These are phyloP conservation scores for Aristolochia fimbriata DNA, from an alignment of 164 flowering plant genomes.

Conservation along the genomic window DNA sequence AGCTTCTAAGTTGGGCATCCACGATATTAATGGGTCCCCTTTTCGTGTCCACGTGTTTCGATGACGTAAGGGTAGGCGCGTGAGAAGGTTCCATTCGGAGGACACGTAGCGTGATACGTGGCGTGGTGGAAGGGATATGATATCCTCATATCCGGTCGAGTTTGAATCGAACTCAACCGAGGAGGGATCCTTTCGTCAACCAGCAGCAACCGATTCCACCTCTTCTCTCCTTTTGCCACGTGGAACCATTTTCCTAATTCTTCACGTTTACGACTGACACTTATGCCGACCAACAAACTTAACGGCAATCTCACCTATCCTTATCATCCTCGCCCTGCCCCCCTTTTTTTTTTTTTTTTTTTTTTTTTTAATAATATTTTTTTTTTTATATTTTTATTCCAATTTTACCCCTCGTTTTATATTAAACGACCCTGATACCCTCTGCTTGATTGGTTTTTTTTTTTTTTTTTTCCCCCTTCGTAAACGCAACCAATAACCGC, in stretches of 20 bases:
- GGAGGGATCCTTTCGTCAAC: not conserved
- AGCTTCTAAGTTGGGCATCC: no score
- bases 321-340: not conserved
- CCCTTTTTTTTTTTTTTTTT: not conserved
- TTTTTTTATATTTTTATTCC: not conserved
- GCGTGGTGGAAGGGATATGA: no score
- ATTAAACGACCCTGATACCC: not conserved
- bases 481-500: no score
- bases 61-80: no score
- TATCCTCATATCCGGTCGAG: no score
- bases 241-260: not conserved
- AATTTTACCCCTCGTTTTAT: not conserved
- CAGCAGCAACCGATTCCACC: not conserved
- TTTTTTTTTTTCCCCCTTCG: no score
- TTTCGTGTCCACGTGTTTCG: no score
- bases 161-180: not conserved
- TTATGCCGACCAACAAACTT: conserved; percentile 2
- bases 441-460: no score
- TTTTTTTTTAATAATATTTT: no score
- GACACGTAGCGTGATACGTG: no score
- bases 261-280: conserved; percentile 1
- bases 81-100: no score
- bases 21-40: no score
- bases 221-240: not conserved
- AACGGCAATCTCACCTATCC: not conserved